Conservation (phyloP, 345 rosid species). For the Noccaea caerulescens region DNA sequence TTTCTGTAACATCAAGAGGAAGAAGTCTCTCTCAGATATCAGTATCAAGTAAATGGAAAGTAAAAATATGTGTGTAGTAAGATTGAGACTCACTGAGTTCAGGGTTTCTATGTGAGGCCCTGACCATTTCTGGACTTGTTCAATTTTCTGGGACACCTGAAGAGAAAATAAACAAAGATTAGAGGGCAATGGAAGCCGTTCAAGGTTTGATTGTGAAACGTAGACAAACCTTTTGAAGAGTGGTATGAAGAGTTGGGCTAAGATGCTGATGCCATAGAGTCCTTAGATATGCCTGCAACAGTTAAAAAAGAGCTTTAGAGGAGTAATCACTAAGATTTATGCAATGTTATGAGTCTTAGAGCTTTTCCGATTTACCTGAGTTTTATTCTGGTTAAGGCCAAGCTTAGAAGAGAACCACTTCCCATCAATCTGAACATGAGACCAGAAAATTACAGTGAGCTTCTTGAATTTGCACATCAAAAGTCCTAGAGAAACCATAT, state of each 20-base stretch:
- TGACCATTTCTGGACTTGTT: slow-evolving; percentile 44
- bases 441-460: background rate
- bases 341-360: background rate
- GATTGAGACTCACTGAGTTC: slow-evolving; percentile 43
- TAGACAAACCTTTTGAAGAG: slow-evolving; percentile 45
- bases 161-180: background rate
- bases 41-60: slow-evolving; percentile 16
- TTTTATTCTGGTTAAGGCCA: slow-evolving; percentile 34
- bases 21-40: slow-evolving; percentile 3
- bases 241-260: slow-evolving; percentile 44
- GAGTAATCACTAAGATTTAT: background rate
- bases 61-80: background rate
- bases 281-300: slow-evolving; percentile 40
- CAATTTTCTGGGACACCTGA: slow-evolving; percentile 37
- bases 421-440: slow-evolving; percentile 36
- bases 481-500: slow-evolving; percentile 2
- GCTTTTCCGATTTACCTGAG: slow-evolving; percentile 43
- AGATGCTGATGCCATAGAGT: slow-evolving; percentile 50
- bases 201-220: background rate
- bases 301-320: background rate
- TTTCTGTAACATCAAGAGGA: slow-evolving; percentile 38
- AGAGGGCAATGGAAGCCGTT: background rate
- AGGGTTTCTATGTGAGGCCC: slow-evolving; percentile 43
- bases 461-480: slow-evolving; percentile 8
- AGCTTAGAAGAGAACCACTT: slow-evolving; percentile 45